phyloP scores from a whole-genome alignment of 106 monocot genomes.

The Allium sativum region DNA sequence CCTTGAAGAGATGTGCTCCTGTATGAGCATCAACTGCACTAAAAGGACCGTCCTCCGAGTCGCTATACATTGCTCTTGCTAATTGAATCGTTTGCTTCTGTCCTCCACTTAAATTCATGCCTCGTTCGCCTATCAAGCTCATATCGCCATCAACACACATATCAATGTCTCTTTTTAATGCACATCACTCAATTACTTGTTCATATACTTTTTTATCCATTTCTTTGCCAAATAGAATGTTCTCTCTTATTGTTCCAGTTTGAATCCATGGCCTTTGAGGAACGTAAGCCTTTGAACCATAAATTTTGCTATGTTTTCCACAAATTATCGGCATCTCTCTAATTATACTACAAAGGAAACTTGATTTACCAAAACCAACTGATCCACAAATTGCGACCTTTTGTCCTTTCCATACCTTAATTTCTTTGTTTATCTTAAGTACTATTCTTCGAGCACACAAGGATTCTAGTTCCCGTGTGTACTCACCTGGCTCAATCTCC shows the following conservation, averaged over 20 bases:
- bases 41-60: conserved; percentile 80
- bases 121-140: conserved; percentile 69
- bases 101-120: conserved; percentile 76
- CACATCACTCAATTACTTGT: conserved; percentile 56
- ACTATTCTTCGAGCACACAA: conserved; percentile 20
- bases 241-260: conserved; percentile 62
- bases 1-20: conserved; percentile 74
- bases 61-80: conserved; percentile 70
- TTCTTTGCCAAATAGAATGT: conserved; percentile 70
- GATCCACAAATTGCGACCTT: conserved; percentile 72
- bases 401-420: conserved; percentile 43
- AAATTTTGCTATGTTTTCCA: conserved; percentile 27
- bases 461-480: conserved; percentile 32
- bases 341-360: conserved; percentile 51
- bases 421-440: conserved; percentile 31
- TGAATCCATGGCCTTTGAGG: conserved; percentile 80
- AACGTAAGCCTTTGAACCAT: conserved; percentile 58
- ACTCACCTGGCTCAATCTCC: conserved; percentile 64
- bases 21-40: conserved; percentile 95
- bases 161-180: conserved; percentile 52
- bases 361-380: conserved; percentile 73
- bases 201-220: conserved; percentile 44
- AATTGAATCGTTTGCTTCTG: conserved; percentile 90
- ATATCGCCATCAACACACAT: conserved; percentile 47
- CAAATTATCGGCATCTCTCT: conserved; percentile 56